Evolutionary conservation across 495 filamentous ascomycete species (phyloP).

Genomic region (Penicillium ochrochloron): DNA sequence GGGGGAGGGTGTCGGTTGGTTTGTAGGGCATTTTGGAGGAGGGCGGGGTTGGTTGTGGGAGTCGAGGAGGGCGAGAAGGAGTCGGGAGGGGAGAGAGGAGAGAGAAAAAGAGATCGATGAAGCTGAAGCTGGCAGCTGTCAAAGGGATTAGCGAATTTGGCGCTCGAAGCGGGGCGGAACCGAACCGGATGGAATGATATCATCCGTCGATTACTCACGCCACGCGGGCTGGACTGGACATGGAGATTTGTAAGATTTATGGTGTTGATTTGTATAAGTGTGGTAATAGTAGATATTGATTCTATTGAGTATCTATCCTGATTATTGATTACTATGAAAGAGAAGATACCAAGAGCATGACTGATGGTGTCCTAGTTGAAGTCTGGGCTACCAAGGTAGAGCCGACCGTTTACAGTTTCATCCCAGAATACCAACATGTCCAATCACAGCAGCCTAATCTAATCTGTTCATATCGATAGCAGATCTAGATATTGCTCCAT

Average conservation of each 20-base stretch:
- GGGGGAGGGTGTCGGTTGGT: constrained; percentile 56
- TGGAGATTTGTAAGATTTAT: background rate
- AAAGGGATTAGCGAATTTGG: background rate
- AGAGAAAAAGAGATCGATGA: constrained; percentile 15
- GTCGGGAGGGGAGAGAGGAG: background rate
- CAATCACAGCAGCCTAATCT: background rate
- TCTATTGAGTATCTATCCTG: background rate
- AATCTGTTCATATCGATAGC: background rate
- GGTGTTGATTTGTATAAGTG: too few relatives aligned
- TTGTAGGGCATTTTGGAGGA: constrained; percentile 41
- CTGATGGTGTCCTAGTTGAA: background rate
- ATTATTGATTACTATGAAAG: background rate
- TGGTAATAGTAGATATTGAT: background rate
- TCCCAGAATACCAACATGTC: background rate
- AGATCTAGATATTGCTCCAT: background rate
- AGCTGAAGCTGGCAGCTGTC: background rate
- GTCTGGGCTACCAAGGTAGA: background rate
- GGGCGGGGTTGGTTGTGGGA: constrained; percentile 27
- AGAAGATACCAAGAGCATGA: background rate
- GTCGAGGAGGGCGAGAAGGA: background rate
- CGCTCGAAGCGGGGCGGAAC: constrained; percentile 26
- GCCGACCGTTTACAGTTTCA: background rate
- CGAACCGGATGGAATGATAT: constrained; percentile 26
- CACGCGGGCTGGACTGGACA: background rate
- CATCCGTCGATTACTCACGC: constrained; percentile 22